Evolutionary conservation across 805 yeast species (phyloP).

Genomic region (Candida nanaspora): DNA sequence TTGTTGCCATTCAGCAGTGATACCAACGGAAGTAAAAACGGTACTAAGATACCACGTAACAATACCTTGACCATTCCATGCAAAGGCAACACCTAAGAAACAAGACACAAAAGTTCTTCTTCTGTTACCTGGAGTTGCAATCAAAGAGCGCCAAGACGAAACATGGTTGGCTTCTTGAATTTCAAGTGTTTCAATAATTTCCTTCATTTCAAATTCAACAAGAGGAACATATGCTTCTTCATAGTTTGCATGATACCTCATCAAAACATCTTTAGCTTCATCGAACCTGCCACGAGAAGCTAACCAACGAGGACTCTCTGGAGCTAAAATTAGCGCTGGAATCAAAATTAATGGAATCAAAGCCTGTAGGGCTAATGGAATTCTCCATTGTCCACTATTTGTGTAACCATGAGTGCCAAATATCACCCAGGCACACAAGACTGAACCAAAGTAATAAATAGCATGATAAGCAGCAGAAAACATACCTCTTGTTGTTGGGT

Average conservation of each 20-base stretch:
- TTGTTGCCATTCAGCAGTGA: conserved; percentile 37
- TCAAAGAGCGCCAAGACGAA: conserved; percentile 18
- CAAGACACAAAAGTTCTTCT: conserved; percentile 27
- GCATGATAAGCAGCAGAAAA: conserved; percentile 34
- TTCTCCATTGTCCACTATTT: conserved; percentile 43
- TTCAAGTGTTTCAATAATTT: conserved; percentile 21
- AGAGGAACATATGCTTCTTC: conserved; percentile 21
- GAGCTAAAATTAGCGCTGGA: conserved; percentile 15
- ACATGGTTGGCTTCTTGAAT: conserved; percentile 30
- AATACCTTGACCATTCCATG: conserved; percentile 37
- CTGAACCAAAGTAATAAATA: conserved; percentile 37
- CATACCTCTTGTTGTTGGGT: conserved; percentile 19
- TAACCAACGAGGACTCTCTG: conserved; percentile 28
- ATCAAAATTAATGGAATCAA: conserved; percentile 30
- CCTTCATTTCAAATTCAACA: conserved; percentile 23
- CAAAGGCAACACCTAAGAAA: conserved; percentile 26
- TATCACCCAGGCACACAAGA: conserved; percentile 34
- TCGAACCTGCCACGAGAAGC: conserved; percentile 17
- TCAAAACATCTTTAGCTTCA: conserved; percentile 21
- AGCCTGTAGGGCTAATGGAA: conserved; percentile 36
- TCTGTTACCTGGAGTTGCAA: conserved; percentile 17
- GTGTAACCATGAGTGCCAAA: conserved; percentile 31
- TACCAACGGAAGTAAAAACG: conserved; percentile 48
- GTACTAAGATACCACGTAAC: conserved; percentile 35
- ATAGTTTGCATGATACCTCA: conserved; percentile 22